Evolutionary conservation across 805 yeast genomes (phyloP).

Genomic region (Metschnikowia baotianmanensis): DNA sequence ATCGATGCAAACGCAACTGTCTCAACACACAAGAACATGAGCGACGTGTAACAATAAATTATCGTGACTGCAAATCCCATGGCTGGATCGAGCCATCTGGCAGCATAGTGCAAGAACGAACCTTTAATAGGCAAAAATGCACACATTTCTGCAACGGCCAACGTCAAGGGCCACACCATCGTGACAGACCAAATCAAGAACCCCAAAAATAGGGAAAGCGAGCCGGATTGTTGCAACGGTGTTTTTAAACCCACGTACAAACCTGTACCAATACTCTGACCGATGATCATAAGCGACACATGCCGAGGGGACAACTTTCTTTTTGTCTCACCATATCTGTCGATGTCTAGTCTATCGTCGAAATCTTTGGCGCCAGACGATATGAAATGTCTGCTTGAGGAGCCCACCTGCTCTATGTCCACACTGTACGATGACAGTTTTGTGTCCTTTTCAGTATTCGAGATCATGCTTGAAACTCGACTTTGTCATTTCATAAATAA

Average conservation of each 20-base stretch:
- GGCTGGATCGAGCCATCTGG: conserved; percentile 37
- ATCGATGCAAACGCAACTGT: conserved; percentile 32
- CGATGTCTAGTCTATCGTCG: conserved; percentile 26
- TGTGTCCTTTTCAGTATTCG: conserved; percentile 2
- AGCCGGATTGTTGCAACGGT: conserved; percentile 33
- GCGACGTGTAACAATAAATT: conserved; percentile 32
- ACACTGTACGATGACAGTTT: conserved; percentile 10
- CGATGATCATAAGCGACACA: conserved; percentile 35
- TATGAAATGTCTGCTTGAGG: conserved; percentile 10
- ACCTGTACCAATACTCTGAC: conserved; percentile 37
- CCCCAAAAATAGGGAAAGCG: conserved; percentile 34
- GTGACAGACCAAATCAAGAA: conserved; percentile 30
- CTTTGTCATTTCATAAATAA: too few species aligned
- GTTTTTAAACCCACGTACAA: conserved; percentile 31
- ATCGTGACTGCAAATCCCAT: conserved; percentile 34
- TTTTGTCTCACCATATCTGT: conserved; percentile 30
- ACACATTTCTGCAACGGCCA: conserved; percentile 39
- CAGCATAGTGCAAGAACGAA: conserved; percentile 33
- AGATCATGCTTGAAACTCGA: not conserved
- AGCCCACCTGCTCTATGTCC: conserved; percentile 15
- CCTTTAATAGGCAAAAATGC: conserved; percentile 36
- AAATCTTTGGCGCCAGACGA: conserved; percentile 22
- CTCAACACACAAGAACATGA: conserved; percentile 35
- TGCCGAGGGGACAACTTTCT: conserved; percentile 31
- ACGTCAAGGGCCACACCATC: conserved; percentile 36